Conservation (phyloP, 140 eudicot genomes). For the Erigeron philadelphicus region DNA sequence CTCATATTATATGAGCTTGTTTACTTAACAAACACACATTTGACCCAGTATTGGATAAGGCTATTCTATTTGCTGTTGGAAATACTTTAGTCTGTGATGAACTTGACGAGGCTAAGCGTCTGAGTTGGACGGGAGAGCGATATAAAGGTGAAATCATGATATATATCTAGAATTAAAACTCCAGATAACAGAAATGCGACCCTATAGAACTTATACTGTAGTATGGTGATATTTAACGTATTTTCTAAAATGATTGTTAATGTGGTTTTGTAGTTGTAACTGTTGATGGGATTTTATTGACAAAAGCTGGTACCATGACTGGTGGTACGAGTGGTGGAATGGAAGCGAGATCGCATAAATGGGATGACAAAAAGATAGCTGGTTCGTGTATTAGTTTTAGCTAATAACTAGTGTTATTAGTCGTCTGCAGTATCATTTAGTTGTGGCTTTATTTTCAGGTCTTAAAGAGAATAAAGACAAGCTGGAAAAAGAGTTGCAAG, state of each 20-base stretch:
- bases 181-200: too few relatives aligned
- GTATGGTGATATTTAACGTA: not conserved
- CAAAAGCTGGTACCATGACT: constrained; percentile 99
- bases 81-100: constrained; percentile 96
- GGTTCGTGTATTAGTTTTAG: constrained; percentile 32
- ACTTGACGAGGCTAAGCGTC: constrained; percentile 78
- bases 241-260: not conserved
- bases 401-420: not conserved
- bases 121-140: constrained; percentile 94
- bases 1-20: constrained; percentile 23
- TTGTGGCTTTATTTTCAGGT: constrained; percentile 36
- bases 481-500: constrained; percentile 76
- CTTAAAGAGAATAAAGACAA: constrained; percentile 88
- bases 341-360: constrained; percentile 96
- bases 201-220: too few relatives aligned
- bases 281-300: constrained; percentile 78
- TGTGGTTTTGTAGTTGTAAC: constrained; percentile 73
- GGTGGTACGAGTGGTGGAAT: constrained; percentile 99
- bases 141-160: constrained; percentile 52
- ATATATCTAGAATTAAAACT: not conserved
- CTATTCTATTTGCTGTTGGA: constrained; percentile 88
- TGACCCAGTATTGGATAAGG: constrained; percentile 77
- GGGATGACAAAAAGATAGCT: constrained; percentile 95
- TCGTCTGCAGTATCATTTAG: constrained; percentile 14
- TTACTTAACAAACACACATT: constrained; percentile 69